These are phyloP conservation scores for Paspalum vaginatum DNA, from an alignment of 176 grass and related monocot genomes.

Conservation along the genomic window DNA sequence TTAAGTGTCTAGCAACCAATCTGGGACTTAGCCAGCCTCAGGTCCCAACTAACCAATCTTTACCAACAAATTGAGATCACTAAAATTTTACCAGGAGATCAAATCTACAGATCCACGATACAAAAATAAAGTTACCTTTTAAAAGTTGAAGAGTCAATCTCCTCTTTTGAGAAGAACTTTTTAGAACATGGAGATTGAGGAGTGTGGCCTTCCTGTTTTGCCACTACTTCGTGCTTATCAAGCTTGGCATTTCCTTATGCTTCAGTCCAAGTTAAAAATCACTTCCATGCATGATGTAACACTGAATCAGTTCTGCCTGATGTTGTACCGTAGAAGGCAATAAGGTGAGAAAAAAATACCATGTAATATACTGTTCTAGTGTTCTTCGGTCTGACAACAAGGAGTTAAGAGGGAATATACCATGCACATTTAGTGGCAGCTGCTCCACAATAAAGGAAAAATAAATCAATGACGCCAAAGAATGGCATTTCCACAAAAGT, in stretches of 20 bases:
- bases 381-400: neutral
- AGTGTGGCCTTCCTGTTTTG: slow-evolving; percentile 31
- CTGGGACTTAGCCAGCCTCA: neutral
- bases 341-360: neutral
- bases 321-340: neutral
- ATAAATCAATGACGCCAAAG: slow-evolving; percentile 19
- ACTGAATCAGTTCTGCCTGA: neutral
- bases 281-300: neutral
- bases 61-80: slow-evolving; percentile 1
- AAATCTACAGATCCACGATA: slow-evolving; percentile 5
- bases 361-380: neutral
- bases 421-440: neutral
- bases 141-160: slow-evolving; percentile 40
- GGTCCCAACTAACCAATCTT: slow-evolving; percentile 9
- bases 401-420: slow-evolving; percentile 21
- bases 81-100: neutral
- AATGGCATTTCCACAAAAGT: slow-evolving; percentile 23
- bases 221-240: slow-evolving; percentile 29
- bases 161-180: slow-evolving; percentile 35
- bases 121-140: slow-evolving; percentile 18
- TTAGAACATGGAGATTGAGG: slow-evolving; percentile 39
- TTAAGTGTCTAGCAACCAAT: slow-evolving; percentile 27
- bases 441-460: slow-evolving; percentile 6
- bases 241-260: neutral
- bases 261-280: neutral